Base-by-base conservation (phyloP, 164 flowering plant genomes). In the Santalum album region DNA sequence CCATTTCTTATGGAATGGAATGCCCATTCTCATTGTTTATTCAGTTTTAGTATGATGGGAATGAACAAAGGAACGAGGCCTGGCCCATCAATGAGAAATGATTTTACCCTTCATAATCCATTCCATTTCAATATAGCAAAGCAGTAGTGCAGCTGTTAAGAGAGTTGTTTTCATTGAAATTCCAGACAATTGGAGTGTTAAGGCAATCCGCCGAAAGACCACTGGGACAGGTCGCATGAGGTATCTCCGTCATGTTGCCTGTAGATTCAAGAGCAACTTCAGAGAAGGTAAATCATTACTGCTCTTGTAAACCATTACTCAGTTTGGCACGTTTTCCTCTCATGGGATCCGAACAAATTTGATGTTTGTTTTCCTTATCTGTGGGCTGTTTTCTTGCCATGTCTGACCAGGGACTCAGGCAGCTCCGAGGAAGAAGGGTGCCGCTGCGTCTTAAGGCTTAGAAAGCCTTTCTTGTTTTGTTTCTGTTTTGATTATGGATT, bases 221-320 rank as follows among this genome's bases (percentile, higher is more conserved):
- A 79, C 88, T 2, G 83, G 88, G 53, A 82, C 83, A 11, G 83
- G 88, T 5, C 62, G 88, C 20, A 80, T 80, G 85, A 72, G 75
- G 80, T 78, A 82, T 51, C 75, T 80, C 35, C 82, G 82, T 16
- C 68, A 79, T 58, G 64, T 82, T 17, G 76, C 82, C 9, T 65
- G 75, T 49, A 63, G 85, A 55, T 80, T 78, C 81, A 79, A 79
- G 78, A 79, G 71, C 49, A 65, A 62, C 54, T 79, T 82, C 72
- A 75, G 85, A 74, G 88, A 80, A 74, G 82, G 83, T 75, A 60
- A 36, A 6, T 34, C 20, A 20, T n/a, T n/a, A 53, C n/a, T 9
- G 5, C 25, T n/a, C 24, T 36, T 14, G n/a, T n/a, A n/a, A n/a
- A n/a, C n/a, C 51, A 20, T 45, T 45, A 21, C 21, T 10, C n/a